These are phyloP conservation scores for Tricholoma sp. DNA, from an alignment of 768 basidiomycete genomes.

Conservation along the genomic window DNA sequence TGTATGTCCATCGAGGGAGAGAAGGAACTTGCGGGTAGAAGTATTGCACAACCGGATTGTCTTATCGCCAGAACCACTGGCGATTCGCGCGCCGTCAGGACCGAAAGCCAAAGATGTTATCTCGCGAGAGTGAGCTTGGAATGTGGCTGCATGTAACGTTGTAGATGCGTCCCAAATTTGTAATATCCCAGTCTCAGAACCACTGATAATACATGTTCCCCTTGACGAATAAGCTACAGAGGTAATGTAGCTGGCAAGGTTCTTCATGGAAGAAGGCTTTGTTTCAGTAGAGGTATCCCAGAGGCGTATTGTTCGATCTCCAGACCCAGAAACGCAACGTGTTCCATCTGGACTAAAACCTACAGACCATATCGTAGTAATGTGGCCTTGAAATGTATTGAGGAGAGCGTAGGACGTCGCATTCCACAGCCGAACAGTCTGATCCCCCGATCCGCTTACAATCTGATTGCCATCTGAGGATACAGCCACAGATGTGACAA, in stretches of 20 bases:
- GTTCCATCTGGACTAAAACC: slow-evolving; percentile 7
- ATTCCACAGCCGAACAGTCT: slow-evolving; percentile 8
- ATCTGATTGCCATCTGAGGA: slow-evolving; percentile 6
- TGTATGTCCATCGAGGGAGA: slow-evolving; percentile 1
- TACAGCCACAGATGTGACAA: slow-evolving; percentile 8
- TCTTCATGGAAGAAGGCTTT: neutral
- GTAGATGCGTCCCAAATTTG: slow-evolving; percentile 9
- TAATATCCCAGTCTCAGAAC: slow-evolving; percentile 4
- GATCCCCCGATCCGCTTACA: slow-evolving; percentile 6
- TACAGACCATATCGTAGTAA: neutral
- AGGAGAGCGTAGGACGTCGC: neutral
- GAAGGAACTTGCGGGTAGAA: neutral
- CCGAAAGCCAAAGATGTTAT: slow-evolving; percentile 3
- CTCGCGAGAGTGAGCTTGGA: slow-evolving; percentile 2
- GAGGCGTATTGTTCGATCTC: slow-evolving; percentile 5
- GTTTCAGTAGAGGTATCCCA: slow-evolving; percentile 10
- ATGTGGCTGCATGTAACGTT: neutral
- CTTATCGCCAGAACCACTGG: slow-evolving; percentile 5
- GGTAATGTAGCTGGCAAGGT: slow-evolving; percentile 5
- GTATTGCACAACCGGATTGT: slow-evolving; percentile 5
- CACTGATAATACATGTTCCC: slow-evolving; percentile 2
- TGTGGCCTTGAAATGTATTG: slow-evolving; percentile 4
- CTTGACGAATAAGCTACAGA: slow-evolving; percentile 6
- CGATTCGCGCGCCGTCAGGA: slow-evolving; percentile 3
- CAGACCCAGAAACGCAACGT: slow-evolving; percentile 7